These are phyloP conservation scores for Alternaria sp. DNA, from an alignment of 2,329 filamentous ascomycete species.

Conservation along the genomic window DNA sequence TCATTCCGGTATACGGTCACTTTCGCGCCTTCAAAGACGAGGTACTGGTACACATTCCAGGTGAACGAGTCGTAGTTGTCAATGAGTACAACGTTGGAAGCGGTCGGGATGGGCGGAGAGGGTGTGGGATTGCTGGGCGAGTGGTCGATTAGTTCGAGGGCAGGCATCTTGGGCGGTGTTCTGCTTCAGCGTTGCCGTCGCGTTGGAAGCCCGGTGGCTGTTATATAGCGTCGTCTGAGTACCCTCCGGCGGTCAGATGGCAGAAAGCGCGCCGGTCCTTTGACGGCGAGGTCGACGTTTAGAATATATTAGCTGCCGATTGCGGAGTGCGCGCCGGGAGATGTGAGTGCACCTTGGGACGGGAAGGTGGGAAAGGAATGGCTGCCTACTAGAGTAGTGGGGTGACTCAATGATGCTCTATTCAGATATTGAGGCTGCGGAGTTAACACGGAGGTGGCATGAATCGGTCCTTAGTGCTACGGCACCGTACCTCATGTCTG, in stretches of 20 bases:
- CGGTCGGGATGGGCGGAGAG: conserved; percentile 74
- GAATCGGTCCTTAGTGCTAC: background rate
- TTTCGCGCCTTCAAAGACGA: conserved; percentile 90
- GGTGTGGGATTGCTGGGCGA: conserved; percentile 85
- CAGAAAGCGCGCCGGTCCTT: background rate
- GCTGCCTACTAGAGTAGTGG: conserved; percentile 1
- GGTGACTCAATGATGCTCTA: conserved; percentile 23
- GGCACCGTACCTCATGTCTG: background rate
- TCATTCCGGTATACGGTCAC: conserved; percentile 94
- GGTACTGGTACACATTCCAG: conserved; percentile 99
- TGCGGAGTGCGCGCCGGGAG: background rate
- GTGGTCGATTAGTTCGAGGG: conserved; percentile 70
- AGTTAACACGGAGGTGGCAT: conserved; percentile 20
- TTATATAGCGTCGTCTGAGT: background rate
- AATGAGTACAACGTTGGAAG: conserved; percentile 90
- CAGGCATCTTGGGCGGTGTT: conserved; percentile 46
- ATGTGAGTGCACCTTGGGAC: background rate
- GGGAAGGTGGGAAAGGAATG: background rate
- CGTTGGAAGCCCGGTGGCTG: background rate
- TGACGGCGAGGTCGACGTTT: background rate
- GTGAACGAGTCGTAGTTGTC: conserved; percentile 99
- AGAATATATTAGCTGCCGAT: background rate
- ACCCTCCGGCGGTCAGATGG: background rate
- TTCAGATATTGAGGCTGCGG: conserved; percentile 15
- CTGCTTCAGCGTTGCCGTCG: background rate